phyloP scores from a whole-genome alignment of 129 eudicot species.

The Tanacetum coccineum region DNA sequence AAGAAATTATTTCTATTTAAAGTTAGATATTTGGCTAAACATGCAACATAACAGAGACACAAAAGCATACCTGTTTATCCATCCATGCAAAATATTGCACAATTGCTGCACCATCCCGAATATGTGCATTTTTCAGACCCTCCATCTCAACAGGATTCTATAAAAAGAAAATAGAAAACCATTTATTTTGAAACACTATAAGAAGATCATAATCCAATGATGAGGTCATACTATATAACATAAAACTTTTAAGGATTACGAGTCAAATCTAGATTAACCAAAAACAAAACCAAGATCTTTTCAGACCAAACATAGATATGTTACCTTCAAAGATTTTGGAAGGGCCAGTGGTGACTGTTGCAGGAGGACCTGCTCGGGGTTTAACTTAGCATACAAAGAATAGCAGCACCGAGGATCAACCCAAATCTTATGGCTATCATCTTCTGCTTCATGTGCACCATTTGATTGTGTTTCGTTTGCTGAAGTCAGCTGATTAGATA shows the following conservation, averaged over 20 bases:
- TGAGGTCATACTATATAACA: too few species aligned
- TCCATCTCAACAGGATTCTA: conserved; percentile 92
- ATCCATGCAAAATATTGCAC: conserved; percentile 97
- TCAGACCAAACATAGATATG: too few species aligned
- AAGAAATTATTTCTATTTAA: too few species aligned
- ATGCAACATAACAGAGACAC: too few species aligned
- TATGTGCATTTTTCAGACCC: conserved; percentile 86
- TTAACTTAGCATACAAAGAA: conserved; percentile 73
- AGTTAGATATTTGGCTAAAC: too few species aligned
- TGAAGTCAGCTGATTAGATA: conserved; percentile 61
- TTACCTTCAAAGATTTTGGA: conserved; percentile 90
- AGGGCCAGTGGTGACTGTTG: conserved; percentile 92
- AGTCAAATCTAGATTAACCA: background rate
- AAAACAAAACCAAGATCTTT: background rate
- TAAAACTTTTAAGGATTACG: too few species aligned
- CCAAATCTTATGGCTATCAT: conserved; percentile 61
- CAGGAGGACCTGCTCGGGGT: conserved; percentile 55
- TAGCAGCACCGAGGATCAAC: conserved; percentile 90
- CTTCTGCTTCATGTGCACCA: conserved; percentile 37
- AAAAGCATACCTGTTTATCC: conserved; percentile 70
- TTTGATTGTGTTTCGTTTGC: conserved; percentile 28
- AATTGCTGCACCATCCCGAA: conserved; percentile 98
- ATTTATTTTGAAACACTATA: too few species aligned
- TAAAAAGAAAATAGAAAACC: conserved; percentile 1
- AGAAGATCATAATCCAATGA: too few species aligned